Conservation (phyloP, 106 monocot species). For the Hemerocallis citrina region DNA sequence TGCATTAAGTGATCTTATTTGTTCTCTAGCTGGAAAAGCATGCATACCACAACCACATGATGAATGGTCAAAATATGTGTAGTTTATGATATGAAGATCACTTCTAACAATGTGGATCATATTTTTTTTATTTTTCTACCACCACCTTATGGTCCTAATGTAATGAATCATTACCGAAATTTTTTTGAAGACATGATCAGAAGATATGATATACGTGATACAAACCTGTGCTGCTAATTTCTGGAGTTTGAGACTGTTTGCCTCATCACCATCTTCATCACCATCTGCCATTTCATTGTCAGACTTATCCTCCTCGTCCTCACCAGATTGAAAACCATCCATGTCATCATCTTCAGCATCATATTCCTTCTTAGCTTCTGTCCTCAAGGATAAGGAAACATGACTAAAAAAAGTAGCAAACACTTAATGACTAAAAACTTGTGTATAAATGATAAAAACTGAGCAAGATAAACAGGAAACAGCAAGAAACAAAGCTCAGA, state of each 20-base stretch:
- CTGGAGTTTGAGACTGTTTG: slow-evolving; percentile 55
- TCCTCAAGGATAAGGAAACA: neutral
- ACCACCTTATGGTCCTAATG: too few species aligned
- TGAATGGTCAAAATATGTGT: too few species aligned
- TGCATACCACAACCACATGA: too few species aligned
- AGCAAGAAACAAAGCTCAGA: neutral
- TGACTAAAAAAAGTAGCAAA: neutral
- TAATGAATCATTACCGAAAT: too few species aligned
- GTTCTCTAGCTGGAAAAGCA: too few species aligned
- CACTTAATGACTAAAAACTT: neutral
- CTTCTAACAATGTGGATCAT: too few species aligned
- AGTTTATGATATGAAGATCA: too few species aligned
- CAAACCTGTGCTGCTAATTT: slow-evolving; percentile 80
- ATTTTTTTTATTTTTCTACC: too few species aligned
- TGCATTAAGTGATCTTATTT: too few species aligned
- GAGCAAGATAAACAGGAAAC: neutral
- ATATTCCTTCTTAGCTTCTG: slow-evolving; percentile 74
- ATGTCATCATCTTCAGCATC: slow-evolving; percentile 79
- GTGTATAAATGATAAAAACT: neutral
- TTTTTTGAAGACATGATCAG: neutral
- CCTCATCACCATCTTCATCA: slow-evolving; percentile 85
- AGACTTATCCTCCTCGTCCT: slow-evolving; percentile 72
- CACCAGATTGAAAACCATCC: slow-evolving; percentile 81
- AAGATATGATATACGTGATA: neutral
- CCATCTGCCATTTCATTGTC: slow-evolving; percentile 79